These are phyloP conservation scores for Tetrahymena elliotti DNA, from an alignment of 73 alveolate species.

Conservation along the genomic window DNA sequence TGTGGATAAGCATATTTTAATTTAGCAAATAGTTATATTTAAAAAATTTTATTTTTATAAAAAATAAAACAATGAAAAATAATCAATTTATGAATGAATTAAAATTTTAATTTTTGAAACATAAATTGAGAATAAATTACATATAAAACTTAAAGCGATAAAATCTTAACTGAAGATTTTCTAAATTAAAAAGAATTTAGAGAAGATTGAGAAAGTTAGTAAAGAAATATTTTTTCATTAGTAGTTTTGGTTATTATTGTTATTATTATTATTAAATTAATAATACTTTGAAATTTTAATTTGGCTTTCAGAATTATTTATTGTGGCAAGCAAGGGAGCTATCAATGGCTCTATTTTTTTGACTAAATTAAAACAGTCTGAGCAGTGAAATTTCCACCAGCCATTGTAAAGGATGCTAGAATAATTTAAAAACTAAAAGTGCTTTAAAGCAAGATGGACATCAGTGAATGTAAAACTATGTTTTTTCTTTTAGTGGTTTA, in stretches of 20 bases:
- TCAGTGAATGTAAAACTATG: not conserved
- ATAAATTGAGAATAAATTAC: too few relatives aligned
- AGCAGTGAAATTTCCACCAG: not conserved
- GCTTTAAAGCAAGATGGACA: not conserved
- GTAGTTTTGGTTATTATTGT: not conserved
- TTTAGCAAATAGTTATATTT: too few relatives aligned
- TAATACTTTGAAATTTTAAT: not conserved
- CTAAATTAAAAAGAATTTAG: too few relatives aligned
- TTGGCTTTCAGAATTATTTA: not conserved
- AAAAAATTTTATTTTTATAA: too few relatives aligned
- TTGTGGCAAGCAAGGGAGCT: not conserved
- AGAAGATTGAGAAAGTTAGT: too few relatives aligned
- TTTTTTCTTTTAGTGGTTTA: not conserved
- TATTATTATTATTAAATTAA: not conserved
- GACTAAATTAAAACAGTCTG: not conserved
- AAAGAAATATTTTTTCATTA: not conserved
- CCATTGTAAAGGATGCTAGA: not conserved
- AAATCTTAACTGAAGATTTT: too few relatives aligned
- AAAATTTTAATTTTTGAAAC: too few relatives aligned
- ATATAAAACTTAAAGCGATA: too few relatives aligned
- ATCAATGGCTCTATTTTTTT: not conserved
- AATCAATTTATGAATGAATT: too few relatives aligned
- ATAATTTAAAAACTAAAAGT: not conserved
- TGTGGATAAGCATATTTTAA: too few relatives aligned
- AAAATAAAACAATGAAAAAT: too few relatives aligned